phyloP scores from a whole-genome alignment of 106 monocot species.

The Xerophyta viscosa region DNA sequence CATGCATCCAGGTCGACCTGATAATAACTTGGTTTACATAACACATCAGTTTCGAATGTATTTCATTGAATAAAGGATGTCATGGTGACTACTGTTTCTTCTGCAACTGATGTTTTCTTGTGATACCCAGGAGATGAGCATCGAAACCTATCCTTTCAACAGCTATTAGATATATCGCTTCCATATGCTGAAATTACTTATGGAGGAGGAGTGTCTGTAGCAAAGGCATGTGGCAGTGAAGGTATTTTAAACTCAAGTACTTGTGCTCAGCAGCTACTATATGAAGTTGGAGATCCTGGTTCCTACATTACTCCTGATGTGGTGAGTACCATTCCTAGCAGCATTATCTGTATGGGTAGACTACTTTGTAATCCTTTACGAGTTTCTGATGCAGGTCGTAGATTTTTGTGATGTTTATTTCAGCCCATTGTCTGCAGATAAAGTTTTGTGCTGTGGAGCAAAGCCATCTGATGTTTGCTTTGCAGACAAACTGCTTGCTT shows the following conservation, averaged over 20 bases:
- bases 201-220: conserved; percentile 64
- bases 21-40: too few relatives aligned
- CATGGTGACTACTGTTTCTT: too few relatives aligned
- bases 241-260: conserved; percentile 60
- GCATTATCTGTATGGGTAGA: too few relatives aligned
- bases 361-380: too few relatives aligned
- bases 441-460: conserved; percentile 51
- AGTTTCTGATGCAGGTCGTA: conserved; percentile 55
- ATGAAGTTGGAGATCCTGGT: conserved; percentile 90
- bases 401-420: conserved; percentile 75
- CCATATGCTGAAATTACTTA: conserved; percentile 82
- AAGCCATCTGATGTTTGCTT: conserved; percentile 42
- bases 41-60: too few relatives aligned
- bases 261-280: conserved; percentile 93
- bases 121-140: conserved; percentile 76
- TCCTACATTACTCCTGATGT: conserved; percentile 88
- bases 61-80: too few relatives aligned
- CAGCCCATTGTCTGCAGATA: conserved; percentile 48
- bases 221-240: conserved; percentile 81
- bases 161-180: conserved; percentile 90
- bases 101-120: neutral
- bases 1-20: conserved; percentile 99
- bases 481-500: conserved; percentile 70
- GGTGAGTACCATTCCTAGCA: too few relatives aligned
- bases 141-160: conserved; percentile 58